phyloP scores from a whole-genome alignment of 352 stramenopile species.

The Phytophthora agathidicida region DNA sequence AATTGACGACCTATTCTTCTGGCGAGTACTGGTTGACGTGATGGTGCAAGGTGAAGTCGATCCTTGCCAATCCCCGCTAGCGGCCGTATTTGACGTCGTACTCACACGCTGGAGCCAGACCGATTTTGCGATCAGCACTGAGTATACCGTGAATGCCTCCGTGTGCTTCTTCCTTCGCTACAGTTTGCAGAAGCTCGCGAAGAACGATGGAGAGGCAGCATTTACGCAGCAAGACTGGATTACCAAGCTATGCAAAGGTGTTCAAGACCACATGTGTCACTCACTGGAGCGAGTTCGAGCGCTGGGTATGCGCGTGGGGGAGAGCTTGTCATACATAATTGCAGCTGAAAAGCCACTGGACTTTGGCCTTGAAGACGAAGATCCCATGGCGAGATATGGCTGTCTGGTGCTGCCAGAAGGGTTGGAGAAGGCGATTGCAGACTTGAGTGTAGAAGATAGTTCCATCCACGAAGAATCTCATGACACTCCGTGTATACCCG shows the following conservation, averaged over 20 bases:
- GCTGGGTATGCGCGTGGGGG: slow-evolving; percentile 74
- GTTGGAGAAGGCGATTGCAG: slow-evolving; percentile 23
- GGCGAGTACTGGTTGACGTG: slow-evolving; percentile 54
- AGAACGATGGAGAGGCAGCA: slow-evolving; percentile 2
- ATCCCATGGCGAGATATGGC: slow-evolving; percentile 49
- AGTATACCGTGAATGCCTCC: slow-evolving; percentile 64
- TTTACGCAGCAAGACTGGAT: slow-evolving; percentile 62
- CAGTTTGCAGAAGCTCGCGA: slow-evolving; percentile 41
- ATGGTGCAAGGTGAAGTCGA: slow-evolving; percentile 22
- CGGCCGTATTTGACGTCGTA: slow-evolving; percentile 60
- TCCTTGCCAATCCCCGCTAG: slow-evolving; percentile 32
- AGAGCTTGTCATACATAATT: slow-evolving; percentile 67
- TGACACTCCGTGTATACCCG: background rate
- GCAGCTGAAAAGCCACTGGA: slow-evolving; percentile 64
- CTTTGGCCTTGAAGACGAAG: slow-evolving; percentile 56
- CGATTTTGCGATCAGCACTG: slow-evolving; percentile 50
- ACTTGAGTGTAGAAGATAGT: slow-evolving; percentile 13
- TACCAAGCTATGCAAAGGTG: slow-evolving; percentile 69
- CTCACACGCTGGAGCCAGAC: slow-evolving; percentile 62
- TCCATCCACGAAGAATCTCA: slow-evolving; percentile 1
- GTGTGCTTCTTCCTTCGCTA: slow-evolving; percentile 76
- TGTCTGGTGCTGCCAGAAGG: slow-evolving; percentile 25
- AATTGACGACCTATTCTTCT: slow-evolving; percentile 54
- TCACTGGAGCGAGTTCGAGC: slow-evolving; percentile 59
- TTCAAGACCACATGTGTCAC: slow-evolving; percentile 77